Percentiles rank a stretch among this genome's conserved stretches.
phyloP scores from a whole-genome alignment of 140 eudicot genomes.

The Flaveria floridana region DNA sequence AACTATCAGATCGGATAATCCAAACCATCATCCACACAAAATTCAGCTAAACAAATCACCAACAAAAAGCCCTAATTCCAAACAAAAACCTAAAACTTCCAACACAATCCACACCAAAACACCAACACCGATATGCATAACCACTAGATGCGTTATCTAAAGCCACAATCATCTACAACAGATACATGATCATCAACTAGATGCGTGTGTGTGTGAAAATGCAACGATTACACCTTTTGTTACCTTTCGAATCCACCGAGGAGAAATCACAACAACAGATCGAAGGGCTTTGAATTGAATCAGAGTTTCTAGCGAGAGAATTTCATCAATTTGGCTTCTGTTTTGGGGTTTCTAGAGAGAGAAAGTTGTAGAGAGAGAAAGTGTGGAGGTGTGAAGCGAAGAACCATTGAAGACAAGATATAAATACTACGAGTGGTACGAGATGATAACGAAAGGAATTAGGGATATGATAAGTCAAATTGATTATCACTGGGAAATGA shows the following conservation, averaged over 20 bases:
- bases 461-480: not conserved
- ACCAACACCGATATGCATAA: not conserved
- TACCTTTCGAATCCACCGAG: conserved; percentile 14
- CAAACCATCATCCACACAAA: not conserved
- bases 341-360: conserved; percentile 33
- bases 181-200: not conserved
- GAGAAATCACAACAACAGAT: conserved; percentile 19
- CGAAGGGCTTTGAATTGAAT: not conserved
- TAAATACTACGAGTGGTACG: conserved; percentile 29
- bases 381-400: conserved; percentile 35
- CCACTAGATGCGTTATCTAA: conserved; percentile 18
- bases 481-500: not conserved
- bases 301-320: not conserved
- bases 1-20: conserved; percentile 8
- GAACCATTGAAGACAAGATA: conserved; percentile 34
- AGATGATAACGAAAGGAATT: conserved; percentile 31
- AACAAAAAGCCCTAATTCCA: conserved; percentile 30
- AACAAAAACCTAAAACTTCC: conserved; percentile 26
- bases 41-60: conserved; percentile 24
- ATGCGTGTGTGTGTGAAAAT: not conserved
- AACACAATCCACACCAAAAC: not conserved
- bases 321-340: not conserved
- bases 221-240: not conserved
- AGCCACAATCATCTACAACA: not conserved
- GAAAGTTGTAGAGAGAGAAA: conserved; percentile 33